These are phyloP conservation scores for Penicillium sp. DNA, from an alignment of 2,329 filamentous ascomycete species.

Conservation along the genomic window DNA sequence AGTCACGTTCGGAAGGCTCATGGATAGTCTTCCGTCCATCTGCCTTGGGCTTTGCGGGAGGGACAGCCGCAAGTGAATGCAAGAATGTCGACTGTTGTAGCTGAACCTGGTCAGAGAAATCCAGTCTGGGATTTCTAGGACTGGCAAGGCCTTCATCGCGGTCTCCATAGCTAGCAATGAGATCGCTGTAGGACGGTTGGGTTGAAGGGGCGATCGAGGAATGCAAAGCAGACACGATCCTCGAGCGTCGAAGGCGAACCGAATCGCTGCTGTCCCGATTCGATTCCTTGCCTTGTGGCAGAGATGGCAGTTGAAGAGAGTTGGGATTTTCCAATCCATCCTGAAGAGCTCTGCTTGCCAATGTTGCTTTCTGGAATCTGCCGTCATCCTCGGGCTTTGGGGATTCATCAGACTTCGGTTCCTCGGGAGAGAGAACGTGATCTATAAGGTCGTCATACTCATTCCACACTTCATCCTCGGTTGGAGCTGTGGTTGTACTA, in stretches of 20 bases:
- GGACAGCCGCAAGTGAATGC: conserved; percentile 28
- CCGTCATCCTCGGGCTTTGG: conserved; percentile 23
- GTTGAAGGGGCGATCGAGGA: conserved; percentile 55
- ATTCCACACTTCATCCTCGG: conserved; percentile 89
- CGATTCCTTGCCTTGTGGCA: conserved; percentile 27
- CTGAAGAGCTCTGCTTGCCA: conserved; percentile 44
- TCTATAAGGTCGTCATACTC: conserved; percentile 90
- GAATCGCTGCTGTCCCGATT: conserved; percentile 38
- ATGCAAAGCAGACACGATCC: conserved; percentile 56
- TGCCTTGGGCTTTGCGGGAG: conserved; percentile 26
- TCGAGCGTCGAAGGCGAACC: conserved; percentile 53
- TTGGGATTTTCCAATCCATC: conserved; percentile 35
- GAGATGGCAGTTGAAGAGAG: conserved; percentile 11
- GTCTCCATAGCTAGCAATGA: conserved; percentile 56
- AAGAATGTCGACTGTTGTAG: conserved; percentile 33
- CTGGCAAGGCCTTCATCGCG: conserved; percentile 26
- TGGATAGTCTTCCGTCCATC: conserved; percentile 40
- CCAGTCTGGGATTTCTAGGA: conserved; percentile 22
- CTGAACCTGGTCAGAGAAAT: conserved; percentile 22
- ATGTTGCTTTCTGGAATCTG: conserved; percentile 42
- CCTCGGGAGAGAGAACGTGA: conserved; percentile 61
- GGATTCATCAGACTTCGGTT: conserved; percentile 23
- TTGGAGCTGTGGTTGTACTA: conserved; percentile 62
- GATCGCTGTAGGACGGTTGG: conserved; percentile 58
- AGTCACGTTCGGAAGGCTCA: conserved; percentile 48